Evolutionary conservation across 2,329 filamentous ascomycete species (phyloP).

Genomic region (Alternaria rosae): DNA sequence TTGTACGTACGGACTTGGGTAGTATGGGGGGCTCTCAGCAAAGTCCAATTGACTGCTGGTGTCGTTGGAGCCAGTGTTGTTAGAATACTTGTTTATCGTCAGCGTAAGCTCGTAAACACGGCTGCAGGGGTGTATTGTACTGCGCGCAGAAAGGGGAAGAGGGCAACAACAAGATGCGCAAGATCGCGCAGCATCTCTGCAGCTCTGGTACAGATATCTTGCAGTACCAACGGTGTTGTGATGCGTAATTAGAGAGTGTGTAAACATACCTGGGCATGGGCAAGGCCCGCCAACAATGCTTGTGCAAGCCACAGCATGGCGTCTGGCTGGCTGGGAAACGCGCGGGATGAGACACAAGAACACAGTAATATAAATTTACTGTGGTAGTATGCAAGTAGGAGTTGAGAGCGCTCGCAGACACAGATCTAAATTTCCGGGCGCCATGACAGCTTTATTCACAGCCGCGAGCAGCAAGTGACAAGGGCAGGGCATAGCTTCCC

Average conservation of each 20-base stretch:
- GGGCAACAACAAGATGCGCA: conserved; percentile 30
- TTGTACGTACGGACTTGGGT: conserved; percentile 72
- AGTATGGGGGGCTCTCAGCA: conserved; percentile 68
- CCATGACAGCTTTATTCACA: conserved; percentile 26
- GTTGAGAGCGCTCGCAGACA: conserved; percentile 22
- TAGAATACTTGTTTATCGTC: conserved; percentile 43
- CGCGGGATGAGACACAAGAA: conserved; percentile 10
- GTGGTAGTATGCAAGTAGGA: conserved; percentile 18
- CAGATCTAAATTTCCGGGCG: conserved; percentile 16
- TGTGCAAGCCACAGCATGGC: conserved; percentile 48
- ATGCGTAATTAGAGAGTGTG: conserved; percentile 17
- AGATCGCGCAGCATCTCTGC: conserved; percentile 34
- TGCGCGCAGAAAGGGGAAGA: conserved; percentile 44
- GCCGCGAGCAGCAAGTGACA: conserved; percentile 6
- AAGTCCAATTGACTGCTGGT: conserved; percentile 33
- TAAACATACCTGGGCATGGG: conserved; percentile 41
- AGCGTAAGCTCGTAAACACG: conserved; percentile 35
- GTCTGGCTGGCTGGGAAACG: conserved; percentile 31
- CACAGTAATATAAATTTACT: conserved; percentile 21
- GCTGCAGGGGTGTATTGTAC: conserved; percentile 23
- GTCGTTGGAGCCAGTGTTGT: conserved; percentile 31
- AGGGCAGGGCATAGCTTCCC: conserved; percentile 14
- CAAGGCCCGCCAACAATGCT: conserved; percentile 43
- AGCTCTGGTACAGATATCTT: conserved; percentile 25
- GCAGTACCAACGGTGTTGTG: conserved; percentile 18